Percentiles rank a stretch among this genome's conserved stretches.
phyloP scores from a whole-genome alignment of 352 stramenopile species.

The Pythium phragmiticola region DNA sequence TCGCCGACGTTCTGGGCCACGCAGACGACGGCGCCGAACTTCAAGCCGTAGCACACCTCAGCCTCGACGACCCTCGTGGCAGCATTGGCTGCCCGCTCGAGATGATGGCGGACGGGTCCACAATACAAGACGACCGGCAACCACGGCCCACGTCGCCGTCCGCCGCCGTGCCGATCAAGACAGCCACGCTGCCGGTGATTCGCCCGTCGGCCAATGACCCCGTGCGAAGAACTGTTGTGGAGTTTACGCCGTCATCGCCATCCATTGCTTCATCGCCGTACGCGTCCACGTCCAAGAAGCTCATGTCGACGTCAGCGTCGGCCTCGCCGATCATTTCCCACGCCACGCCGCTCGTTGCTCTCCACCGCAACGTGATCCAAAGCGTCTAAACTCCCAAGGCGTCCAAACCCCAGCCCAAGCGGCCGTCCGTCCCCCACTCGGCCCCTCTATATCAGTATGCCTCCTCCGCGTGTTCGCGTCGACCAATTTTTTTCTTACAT shows the following conservation, averaged over 20 bases:
- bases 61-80: conserved; percentile 17
- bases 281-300: conserved; percentile 18
- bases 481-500: conserved; percentile 10
- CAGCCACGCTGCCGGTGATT: conserved; percentile 7
- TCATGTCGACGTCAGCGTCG: conserved; percentile 3
- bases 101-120: conserved; percentile 12
- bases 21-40: not conserved
- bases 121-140: not conserved
- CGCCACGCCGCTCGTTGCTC: conserved; percentile 5
- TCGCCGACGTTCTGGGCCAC: not conserved
- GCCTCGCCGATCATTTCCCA: not conserved
- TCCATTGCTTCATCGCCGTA: conserved; percentile 3
- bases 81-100: conserved; percentile 23
- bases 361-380: conserved; percentile 26
- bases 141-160: conserved; percentile 12
- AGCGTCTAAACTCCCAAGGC: conserved; percentile 14
- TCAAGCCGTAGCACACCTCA: conserved; percentile 18
- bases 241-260: conserved; percentile 3
- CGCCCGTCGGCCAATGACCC: conserved; percentile 17
- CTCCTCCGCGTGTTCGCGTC: not conserved
- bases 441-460: not conserved
- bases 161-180: conserved; percentile 12
- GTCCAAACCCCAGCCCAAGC: not conserved
- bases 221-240: conserved; percentile 11
- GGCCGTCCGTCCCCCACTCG: not conserved